phyloP scores from a whole-genome alignment of 352 stramenopile species.

The Phytophthora multivora region DNA sequence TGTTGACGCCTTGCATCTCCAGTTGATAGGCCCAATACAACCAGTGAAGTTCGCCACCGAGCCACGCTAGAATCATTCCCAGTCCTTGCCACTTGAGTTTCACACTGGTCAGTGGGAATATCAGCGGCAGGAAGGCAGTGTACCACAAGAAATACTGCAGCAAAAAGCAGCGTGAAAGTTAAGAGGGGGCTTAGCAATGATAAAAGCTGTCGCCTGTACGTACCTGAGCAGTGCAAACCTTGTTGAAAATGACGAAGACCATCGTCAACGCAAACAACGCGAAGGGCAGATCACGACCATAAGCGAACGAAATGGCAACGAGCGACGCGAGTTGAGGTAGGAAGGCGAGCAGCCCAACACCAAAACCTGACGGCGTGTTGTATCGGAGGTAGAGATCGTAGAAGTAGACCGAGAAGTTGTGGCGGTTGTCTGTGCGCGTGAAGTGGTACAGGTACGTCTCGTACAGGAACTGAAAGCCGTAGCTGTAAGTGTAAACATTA shows the following conservation, averaged over 20 bases:
- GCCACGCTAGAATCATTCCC: conserved; percentile 70
- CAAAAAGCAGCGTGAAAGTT: conserved; percentile 28
- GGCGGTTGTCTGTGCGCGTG: conserved; percentile 97
- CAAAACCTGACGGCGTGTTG: conserved; percentile 75
- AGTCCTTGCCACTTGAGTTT: conserved; percentile 67
- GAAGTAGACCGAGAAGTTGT: conserved; percentile 99
- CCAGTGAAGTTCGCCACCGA: conserved; percentile 87
- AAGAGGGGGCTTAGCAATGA: conserved; percentile 5
- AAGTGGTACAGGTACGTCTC: conserved; percentile 99
- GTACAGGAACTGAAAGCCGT: conserved; percentile 94
- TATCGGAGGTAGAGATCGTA: conserved; percentile 99
- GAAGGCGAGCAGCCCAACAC: conserved; percentile 83
- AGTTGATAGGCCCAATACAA: conserved; percentile 90
- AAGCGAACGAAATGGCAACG: conserved; percentile 70
- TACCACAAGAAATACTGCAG: conserved; percentile 99
- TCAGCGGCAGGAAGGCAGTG: conserved; percentile 89
- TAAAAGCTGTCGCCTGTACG: not conserved
- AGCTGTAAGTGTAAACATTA: conserved; percentile 36
- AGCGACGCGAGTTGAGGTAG: conserved; percentile 83
- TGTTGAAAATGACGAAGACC: conserved; percentile 99
- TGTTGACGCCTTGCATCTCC: conserved; percentile 91
- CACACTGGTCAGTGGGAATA: conserved; percentile 76
- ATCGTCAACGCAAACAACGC: conserved; percentile 98
- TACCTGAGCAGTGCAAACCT: conserved; percentile 91
- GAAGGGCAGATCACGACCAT: conserved; percentile 90